phyloP scores from a whole-genome alignment of 2,329 filamentous ascomycete species.

The Claviceps pusilla region DNA sequence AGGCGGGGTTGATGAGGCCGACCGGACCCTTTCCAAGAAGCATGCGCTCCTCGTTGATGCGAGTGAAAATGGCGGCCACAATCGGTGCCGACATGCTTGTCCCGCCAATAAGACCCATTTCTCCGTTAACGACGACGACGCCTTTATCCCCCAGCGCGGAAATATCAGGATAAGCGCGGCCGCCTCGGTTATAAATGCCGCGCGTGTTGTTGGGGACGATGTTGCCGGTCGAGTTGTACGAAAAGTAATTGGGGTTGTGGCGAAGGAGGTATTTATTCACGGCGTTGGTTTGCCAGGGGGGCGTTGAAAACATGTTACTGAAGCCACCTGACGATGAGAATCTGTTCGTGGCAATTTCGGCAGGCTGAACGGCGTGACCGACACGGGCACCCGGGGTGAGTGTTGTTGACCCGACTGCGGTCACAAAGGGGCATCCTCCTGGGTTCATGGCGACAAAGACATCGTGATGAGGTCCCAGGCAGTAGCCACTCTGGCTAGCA shows the following conservation, averaged over 20 bases:
- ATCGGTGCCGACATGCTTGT: constrained; percentile 28
- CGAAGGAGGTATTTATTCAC: constrained; percentile 7
- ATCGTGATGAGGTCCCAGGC: constrained; percentile 17
- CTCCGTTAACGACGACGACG: constrained; percentile 27
- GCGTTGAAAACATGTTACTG: constrained; percentile 31
- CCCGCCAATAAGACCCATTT: constrained; percentile 29
- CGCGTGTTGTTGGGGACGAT: constrained; percentile 5
- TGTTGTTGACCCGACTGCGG: constrained; percentile 34
- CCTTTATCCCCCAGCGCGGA: constrained; percentile 28
- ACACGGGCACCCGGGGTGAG: constrained; percentile 5
- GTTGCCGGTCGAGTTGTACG: constrained; percentile 8
- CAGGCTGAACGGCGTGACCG: no score
- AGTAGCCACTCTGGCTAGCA: constrained; percentile 6
- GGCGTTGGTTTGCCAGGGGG: constrained; percentile 28
- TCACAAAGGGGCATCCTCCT: constrained; percentile 33
- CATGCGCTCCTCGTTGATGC: constrained; percentile 17
- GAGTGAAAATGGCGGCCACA: constrained; percentile 19
- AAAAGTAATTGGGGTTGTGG: constrained; percentile 7
- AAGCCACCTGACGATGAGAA: constrained; percentile 35
- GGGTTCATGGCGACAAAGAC: constrained; percentile 34
- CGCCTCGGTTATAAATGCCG: constrained; percentile 28
- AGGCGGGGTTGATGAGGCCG: constrained; percentile 21
- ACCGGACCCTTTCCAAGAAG: constrained; percentile 14
- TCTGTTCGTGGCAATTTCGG: constrained; percentile 12
- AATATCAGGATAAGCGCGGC: constrained; percentile 35